phyloP scores from a whole-genome alignment of 805 yeast species.

The Cyberlindnera samutprakarnensis region DNA sequence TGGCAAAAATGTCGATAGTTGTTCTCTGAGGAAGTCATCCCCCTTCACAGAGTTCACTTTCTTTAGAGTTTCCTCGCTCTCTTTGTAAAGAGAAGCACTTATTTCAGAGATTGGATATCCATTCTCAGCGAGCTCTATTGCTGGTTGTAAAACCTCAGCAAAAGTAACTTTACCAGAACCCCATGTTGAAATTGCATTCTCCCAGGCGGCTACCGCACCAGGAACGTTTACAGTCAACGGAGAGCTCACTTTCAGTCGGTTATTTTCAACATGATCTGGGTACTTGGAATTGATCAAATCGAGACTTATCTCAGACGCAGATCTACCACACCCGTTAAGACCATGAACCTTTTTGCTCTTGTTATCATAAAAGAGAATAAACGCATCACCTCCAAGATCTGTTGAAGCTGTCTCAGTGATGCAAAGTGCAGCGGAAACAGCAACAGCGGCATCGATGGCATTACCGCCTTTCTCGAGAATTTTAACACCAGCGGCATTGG shows the following conservation, averaged over 20 bases:
- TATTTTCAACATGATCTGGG: constrained; percentile 36
- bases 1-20: constrained; percentile 29
- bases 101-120: constrained; percentile 62
- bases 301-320: constrained; percentile 43
- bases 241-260: constrained; percentile 45
- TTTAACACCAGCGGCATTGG: constrained; percentile 64
- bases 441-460: constrained; percentile 58
- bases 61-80: constrained; percentile 31
- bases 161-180: constrained; percentile 62
- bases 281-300: constrained; percentile 36
- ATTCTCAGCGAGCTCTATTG: constrained; percentile 58
- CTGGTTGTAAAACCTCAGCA: constrained; percentile 52
- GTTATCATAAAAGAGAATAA: constrained; percentile 50
- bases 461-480: constrained; percentile 69
- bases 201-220: constrained; percentile 78
- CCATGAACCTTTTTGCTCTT: constrained; percentile 48
- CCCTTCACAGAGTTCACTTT: constrained; percentile 24
- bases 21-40: constrained; percentile 24
- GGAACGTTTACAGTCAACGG: constrained; percentile 64
- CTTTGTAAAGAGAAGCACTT: constrained; percentile 44
- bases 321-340: constrained; percentile 69
- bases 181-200: constrained; percentile 60
- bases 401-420: constrained; percentile 54
- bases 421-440: constrained; percentile 48
- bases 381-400: constrained; percentile 66